A percentile compares a stretch with the other conserved stretches of the same genome.
These are phyloP conservation scores for Anthostomella pinea DNA, from an alignment of 2,329 filamentous ascomycete genomes.

Conservation along the genomic window DNA sequence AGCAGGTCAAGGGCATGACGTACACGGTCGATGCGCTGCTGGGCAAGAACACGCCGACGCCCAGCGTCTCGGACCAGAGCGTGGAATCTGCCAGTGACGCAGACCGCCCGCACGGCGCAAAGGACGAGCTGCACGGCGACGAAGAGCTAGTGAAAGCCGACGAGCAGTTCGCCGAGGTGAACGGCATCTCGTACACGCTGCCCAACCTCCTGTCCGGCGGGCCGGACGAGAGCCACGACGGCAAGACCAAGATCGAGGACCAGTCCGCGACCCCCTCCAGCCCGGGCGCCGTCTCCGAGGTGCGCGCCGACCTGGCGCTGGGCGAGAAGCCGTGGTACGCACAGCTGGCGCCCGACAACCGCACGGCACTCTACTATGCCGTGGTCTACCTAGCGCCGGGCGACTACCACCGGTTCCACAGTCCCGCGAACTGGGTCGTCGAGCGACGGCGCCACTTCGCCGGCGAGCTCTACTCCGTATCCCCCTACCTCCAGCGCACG, in stretches of 20 bases:
- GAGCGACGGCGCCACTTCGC: conserved; percentile 95
- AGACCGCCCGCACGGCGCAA: conserved; percentile 22
- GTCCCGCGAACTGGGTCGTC: conserved; percentile 91
- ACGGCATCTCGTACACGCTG: conserved; percentile 93
- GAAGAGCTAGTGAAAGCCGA: conserved; percentile 72
- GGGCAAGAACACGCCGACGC: conserved; percentile 60
- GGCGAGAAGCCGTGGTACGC: conserved; percentile 70
- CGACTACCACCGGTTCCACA: conserved; percentile 98
- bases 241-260: conserved; percentile 58
- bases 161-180: conserved; percentile 90
- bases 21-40: conserved; percentile 93
- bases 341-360: conserved; percentile 58
- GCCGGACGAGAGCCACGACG: conserved; percentile 40
- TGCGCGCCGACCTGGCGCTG: conserved; percentile 77
- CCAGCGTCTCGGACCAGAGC: conserved; percentile 48
- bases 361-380: conserved; percentile 81
- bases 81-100: conserved; percentile 20
- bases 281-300: conserved; percentile 74
- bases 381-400: conserved; percentile 96
- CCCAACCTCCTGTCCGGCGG: conserved; percentile 82
- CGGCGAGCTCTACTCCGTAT: conserved; percentile 92
- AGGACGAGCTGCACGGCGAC: conserved; percentile 40
- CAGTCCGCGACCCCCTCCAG: conserved; percentile 64
- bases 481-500: conserved; percentile 88
- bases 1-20: conserved; percentile 98